Conservation (phyloP, 225 moss, liverwort and hornwort species). For the Physcomitrellopsis africana region DNA sequence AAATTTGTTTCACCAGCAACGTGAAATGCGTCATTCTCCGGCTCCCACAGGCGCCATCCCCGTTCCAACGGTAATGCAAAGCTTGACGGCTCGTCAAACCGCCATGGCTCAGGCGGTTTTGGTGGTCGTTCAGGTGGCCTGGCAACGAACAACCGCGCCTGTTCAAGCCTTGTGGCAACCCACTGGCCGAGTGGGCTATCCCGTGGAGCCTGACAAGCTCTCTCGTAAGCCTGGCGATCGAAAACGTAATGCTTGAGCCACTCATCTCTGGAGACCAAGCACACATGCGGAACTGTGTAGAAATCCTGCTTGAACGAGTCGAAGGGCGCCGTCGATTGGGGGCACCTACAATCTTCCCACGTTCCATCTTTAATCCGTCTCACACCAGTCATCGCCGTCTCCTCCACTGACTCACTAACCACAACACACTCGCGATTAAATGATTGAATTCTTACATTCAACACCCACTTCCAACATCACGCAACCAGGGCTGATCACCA, state of each 20-base stretch:
- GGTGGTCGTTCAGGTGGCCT: slow-evolving; percentile 24
- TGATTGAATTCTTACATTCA: no score
- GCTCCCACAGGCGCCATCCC: slow-evolving; percentile 38
- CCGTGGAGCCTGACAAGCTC: slow-evolving; percentile 18
- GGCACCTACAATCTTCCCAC: slow-evolving; percentile 44
- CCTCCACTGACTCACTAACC: no score
- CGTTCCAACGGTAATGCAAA: slow-evolving; percentile 18
- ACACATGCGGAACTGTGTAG: slow-evolving; percentile 22
- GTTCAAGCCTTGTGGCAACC: slow-evolving; percentile 23
- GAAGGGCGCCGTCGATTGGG: slow-evolving; percentile 3
- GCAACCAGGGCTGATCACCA: no score
- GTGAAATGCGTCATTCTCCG: slow-evolving; percentile 24
- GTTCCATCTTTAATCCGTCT: slow-evolving; percentile 22
- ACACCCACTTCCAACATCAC: no score
- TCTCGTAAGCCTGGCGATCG: slow-evolving; percentile 37
- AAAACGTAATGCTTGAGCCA: slow-evolving; percentile 39
- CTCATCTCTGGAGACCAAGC: slow-evolving; percentile 37
- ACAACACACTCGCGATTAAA: no score
- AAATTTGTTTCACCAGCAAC: slow-evolving; percentile 9
- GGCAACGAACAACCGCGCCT: slow-evolving; percentile 37
- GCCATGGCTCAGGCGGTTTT: slow-evolving; percentile 27
- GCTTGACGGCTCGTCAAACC: slow-evolving; percentile 29
- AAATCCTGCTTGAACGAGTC: slow-evolving; percentile 17
- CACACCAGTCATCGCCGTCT: neutral
- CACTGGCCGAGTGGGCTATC: slow-evolving; percentile 23